phyloP scores from a whole-genome alignment of 441 rosid genomes.

The Eruca vesicaria region DNA sequence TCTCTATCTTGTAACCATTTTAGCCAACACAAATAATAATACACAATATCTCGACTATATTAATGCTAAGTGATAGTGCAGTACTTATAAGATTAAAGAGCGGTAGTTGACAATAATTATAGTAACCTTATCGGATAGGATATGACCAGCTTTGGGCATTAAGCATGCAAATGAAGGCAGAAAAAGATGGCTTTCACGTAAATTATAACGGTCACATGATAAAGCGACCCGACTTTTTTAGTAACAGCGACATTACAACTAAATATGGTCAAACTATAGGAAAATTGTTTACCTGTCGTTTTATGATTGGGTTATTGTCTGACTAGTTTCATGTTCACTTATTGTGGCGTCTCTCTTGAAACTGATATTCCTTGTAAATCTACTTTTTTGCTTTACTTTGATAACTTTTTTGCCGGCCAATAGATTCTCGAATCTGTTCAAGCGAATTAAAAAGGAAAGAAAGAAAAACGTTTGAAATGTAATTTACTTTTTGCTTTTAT shows the following conservation, averaged over 20 bases:
- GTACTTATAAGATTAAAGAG: background rate
- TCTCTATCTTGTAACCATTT: constrained; percentile 15
- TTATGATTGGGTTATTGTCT: background rate
- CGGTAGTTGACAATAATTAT: constrained; percentile 6
- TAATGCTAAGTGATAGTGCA: background rate
- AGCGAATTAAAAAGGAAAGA: background rate
- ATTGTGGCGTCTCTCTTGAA: background rate
- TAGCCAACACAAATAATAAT: constrained; percentile 3
- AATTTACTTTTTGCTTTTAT: background rate
- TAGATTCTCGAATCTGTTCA: background rate
- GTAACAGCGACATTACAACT: constrained; percentile 7
- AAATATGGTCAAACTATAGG: constrained; percentile 11
- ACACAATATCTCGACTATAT: background rate
- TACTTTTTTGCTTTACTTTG: background rate
- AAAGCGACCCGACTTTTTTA: background rate
- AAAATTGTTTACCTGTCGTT: background rate
- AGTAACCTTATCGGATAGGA: constrained; percentile 24
- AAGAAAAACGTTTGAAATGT: background rate
- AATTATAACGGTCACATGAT: background rate
- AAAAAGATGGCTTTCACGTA: constrained; percentile 10
- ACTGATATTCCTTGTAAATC: constrained; percentile 1
- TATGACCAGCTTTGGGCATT: constrained; percentile 5
- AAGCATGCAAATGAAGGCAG: constrained; percentile 15
- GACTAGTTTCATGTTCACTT: background rate
- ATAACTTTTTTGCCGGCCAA: constrained; percentile 19